These are phyloP conservation scores for Rosa persica DNA, from an alignment of 306 rosid genomes.

Conservation along the genomic window DNA sequence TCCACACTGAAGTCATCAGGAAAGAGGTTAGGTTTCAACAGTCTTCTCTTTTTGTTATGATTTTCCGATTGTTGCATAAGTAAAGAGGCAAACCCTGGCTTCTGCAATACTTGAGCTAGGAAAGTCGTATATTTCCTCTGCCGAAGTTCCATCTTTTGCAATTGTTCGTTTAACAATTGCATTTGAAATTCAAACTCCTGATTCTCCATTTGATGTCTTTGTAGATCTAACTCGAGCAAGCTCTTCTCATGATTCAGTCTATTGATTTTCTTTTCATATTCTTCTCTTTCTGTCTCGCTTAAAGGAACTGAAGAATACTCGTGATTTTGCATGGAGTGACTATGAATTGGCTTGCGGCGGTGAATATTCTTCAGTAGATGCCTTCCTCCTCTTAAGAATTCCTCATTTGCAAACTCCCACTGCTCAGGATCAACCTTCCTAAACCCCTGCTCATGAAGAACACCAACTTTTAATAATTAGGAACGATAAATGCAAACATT, in stretches of 20 bases:
- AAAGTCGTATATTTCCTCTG: slow-evolving; percentile 22
- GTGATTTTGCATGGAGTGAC: slow-evolving; percentile 35
- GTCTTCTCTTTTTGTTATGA: slow-evolving; percentile 35
- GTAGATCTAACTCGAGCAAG: slow-evolving; percentile 31
- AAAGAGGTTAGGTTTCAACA: slow-evolving; percentile 24
- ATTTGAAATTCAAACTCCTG: slow-evolving; percentile 30
- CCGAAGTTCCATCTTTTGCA: slow-evolving; percentile 29
- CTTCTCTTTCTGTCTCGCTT: slow-evolving; percentile 28
- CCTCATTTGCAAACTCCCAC: slow-evolving; percentile 50
- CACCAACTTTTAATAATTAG: neutral
- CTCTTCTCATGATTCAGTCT: slow-evolving; percentile 22
- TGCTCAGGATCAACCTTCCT: slow-evolving; percentile 46
- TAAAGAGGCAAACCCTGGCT: slow-evolving; percentile 26
- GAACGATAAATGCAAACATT: neutral
- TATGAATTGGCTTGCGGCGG: slow-evolving; percentile 43
- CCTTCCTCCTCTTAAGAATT: slow-evolving; percentile 37
- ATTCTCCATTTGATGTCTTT: slow-evolving; percentile 20
- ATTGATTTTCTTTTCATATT: slow-evolving; percentile 32
- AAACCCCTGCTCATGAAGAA: slow-evolving; percentile 34
- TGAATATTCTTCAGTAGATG: slow-evolving; percentile 41
- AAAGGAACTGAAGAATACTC: slow-evolving; percentile 28
- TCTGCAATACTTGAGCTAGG: slow-evolving; percentile 27
- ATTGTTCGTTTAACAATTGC: slow-evolving; percentile 21
- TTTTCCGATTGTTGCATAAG: slow-evolving; percentile 33
- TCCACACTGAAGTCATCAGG: slow-evolving; percentile 22